phyloP scores from a whole-genome alignment of 1,284 basidiomycete species.

The Puccinia hordei region DNA sequence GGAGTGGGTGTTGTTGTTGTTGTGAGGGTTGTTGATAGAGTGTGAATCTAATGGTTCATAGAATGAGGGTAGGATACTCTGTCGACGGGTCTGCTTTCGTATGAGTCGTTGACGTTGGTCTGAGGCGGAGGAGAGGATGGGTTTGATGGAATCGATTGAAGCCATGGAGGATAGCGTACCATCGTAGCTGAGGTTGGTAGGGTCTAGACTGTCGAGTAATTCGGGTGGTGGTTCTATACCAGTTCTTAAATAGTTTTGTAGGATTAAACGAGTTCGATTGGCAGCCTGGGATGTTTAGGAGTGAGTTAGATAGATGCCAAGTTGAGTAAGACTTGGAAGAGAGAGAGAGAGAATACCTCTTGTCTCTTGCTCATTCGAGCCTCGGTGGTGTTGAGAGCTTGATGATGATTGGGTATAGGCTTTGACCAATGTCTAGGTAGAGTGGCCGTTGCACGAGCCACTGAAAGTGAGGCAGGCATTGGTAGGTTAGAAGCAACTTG shows the following conservation, averaged over 20 bases:
- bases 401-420: background rate
- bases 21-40: too few species aligned
- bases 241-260: constrained; percentile 37
- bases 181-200: constrained; percentile 47
- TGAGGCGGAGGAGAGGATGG: background rate
- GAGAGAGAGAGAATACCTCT: too few species aligned
- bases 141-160: background rate
- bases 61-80: constrained; percentile 44
- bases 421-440: constrained; percentile 48
- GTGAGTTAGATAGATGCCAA: too few species aligned
- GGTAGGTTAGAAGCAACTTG: too few species aligned
- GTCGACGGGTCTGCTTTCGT: constrained; percentile 42
- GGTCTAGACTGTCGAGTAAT: constrained; percentile 45
- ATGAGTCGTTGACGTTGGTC: constrained; percentile 28
- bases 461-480: constrained; percentile 45
- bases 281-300: constrained; percentile 25
- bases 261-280: constrained; percentile 45
- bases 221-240: constrained; percentile 46
- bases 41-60: constrained; percentile 44
- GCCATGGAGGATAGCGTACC: constrained; percentile 17
- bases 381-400: background rate
- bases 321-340: too few species aligned
- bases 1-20: too few species aligned
- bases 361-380: constrained; percentile 38
- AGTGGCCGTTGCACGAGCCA: constrained; percentile 49